A percentile compares a stretch with the other conserved stretches of the same genome.
These are phyloP conservation scores for Monosporascus ibericus DNA, from an alignment of 2,329 filamentous ascomycete species.

Conservation along the genomic window DNA sequence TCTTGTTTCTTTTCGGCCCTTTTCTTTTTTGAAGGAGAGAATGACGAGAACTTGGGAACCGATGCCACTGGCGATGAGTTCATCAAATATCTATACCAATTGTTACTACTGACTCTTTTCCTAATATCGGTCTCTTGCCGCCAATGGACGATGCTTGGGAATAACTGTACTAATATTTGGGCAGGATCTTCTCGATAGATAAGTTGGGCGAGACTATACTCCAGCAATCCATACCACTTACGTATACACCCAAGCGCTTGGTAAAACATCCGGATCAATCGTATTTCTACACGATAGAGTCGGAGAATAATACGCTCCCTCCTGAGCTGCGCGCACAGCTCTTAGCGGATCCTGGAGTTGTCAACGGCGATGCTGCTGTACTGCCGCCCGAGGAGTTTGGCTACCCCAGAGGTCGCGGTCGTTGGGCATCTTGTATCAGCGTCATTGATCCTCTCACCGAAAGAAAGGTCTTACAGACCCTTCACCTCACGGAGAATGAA, in stretches of 20 bases:
- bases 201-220: conserved; percentile 80
- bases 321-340: conserved; percentile 71
- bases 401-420: conserved; percentile 72
- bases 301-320: conserved; percentile 86
- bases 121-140: conserved; percentile 6
- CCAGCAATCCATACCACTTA: conserved; percentile 77
- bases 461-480: conserved; percentile 67
- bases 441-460: conserved; percentile 77
- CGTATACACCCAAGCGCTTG: conserved; percentile 85
- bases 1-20: background rate
- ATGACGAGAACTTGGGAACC: conserved; percentile 63
- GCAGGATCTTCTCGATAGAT: conserved; percentile 83
- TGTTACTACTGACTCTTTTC: conserved; percentile 84
- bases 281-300: conserved; percentile 89
- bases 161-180: conserved; percentile 26
- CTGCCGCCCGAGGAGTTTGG: conserved; percentile 81
- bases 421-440: conserved; percentile 95
- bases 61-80: conserved; percentile 52
- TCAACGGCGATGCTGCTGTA: conserved; percentile 65
- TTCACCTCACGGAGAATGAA: conserved; percentile 86
- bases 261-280: conserved; percentile 82
- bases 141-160: background rate
- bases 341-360: conserved; percentile 62
- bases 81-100: conserved; percentile 64
- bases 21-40: conserved; percentile 25